Base-by-base conservation (phyloP, 1,139 yeast genomes). In the Citeromyces hawaiiensis region DNA sequence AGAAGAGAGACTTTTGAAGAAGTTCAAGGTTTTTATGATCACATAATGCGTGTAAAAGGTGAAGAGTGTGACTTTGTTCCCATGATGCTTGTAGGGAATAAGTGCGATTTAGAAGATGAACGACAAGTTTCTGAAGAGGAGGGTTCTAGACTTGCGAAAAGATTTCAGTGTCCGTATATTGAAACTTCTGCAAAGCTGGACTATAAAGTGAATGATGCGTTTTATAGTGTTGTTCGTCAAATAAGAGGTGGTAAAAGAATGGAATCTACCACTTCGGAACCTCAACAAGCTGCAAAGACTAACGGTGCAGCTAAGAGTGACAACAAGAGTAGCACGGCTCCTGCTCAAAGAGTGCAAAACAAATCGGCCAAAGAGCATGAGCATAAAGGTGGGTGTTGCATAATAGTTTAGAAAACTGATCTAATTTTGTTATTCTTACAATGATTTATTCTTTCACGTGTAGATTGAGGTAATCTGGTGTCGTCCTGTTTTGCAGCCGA, bases 101-200 rank as follows among this genome's bases (percentile, higher is more conserved):
- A 87, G 59, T 76, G 87, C 47, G 96, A 87, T 60, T 67, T 86
- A 48, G 74, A 71, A 30, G 36, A 34, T 17, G 91, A 83, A 48
- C 70, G 96, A 45, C 83, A 75, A 36, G 76, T 87, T 39, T 67
- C 79, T 44, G 76, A 78, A 40, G 87, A 78, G 46, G 94, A 86
- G 50, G 96, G 94, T 37, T 77, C 82, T 43, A 72, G 71, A 44
- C 79, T 87, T 18, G 88, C 95, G 38, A 80, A 81, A 49, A 73
- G 73, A 40, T 83, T 96, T 87, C 93, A 93, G 10, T 71, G 79
- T 53, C 91, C 96, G 15, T 91, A 88, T 57, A 85, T 85, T 59
- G 97, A 91, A 63, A 85, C 96, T 4, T 81, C 94, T 47, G 97
- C 98, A 34, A 82, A 87, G 71, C 75, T 83, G 49, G 83, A 85